These are phyloP conservation scores for Colletotrichum phormii DNA, from an alignment of 2,329 filamentous ascomycete genomes.

Conservation along the genomic window DNA sequence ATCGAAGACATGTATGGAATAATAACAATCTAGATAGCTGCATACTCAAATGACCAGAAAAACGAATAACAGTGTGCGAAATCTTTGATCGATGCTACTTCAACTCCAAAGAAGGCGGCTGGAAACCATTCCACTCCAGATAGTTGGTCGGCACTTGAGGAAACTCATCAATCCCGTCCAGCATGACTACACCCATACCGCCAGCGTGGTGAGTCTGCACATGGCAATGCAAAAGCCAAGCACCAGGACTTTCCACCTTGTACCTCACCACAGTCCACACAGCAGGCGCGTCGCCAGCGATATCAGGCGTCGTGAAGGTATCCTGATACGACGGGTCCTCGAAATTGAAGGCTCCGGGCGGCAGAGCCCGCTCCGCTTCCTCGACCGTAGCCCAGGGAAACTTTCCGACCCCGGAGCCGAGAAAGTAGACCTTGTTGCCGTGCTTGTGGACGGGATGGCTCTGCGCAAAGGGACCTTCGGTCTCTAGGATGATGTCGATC, in stretches of 20 bases:
- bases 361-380: background rate
- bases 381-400: background rate
- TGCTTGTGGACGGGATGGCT: slow-evolving; percentile 7
- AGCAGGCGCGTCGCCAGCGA: slow-evolving; percentile 10
- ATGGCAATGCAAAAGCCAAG: slow-evolving; percentile 63
- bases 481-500: slow-evolving; percentile 21
- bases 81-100: background rate
- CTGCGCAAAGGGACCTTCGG: slow-evolving; percentile 5
- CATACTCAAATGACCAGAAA: too few relatives aligned
- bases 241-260: slow-evolving; percentile 57
- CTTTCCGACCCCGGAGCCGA: background rate
- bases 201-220: slow-evolving; percentile 59
- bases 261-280: slow-evolving; percentile 56
- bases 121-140: background rate
- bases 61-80: too few relatives aligned
- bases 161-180: slow-evolving; percentile 57
- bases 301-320: slow-evolving; percentile 8
- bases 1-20: too few relatives aligned
- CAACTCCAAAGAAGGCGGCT: background rate
- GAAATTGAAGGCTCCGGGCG: slow-evolving; percentile 52
- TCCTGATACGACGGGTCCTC: slow-evolving; percentile 55
- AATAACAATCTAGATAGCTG: too few relatives aligned
- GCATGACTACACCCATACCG: slow-evolving; percentile 59
- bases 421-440: slow-evolving; percentile 3
- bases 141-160: slow-evolving; percentile 29